These are phyloP conservation scores for Sonneratia alba DNA, from an alignment of 345 rosid genomes.

Conservation along the genomic window DNA sequence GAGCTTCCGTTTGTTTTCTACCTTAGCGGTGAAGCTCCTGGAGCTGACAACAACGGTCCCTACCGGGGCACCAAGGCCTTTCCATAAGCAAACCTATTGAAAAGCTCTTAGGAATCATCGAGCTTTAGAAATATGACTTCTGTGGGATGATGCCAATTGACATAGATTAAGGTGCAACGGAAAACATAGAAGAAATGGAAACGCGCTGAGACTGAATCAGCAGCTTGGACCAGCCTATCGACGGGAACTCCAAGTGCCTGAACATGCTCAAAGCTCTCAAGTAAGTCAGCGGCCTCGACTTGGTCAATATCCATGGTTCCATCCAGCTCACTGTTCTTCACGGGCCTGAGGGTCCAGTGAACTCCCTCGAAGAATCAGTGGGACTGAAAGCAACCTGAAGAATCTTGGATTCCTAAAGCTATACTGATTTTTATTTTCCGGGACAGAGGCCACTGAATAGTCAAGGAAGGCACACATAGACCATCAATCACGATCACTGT, in stretches of 20 bases:
- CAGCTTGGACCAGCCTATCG: constrained; percentile 69
- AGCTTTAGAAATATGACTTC: neutral
- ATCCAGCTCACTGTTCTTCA: constrained; percentile 57
- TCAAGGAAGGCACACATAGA: too few relatives aligned
- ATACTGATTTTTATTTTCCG: too few relatives aligned
- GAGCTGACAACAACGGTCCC: too few relatives aligned
- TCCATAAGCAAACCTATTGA: too few relatives aligned
- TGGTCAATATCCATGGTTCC: constrained; percentile 66
- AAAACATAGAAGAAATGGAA: neutral
- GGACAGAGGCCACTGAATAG: too few relatives aligned
- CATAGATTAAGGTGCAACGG: neutral
- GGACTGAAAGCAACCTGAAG: too few relatives aligned
- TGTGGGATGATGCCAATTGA: neutral
- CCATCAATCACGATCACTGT: neutral
- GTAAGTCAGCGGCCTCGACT: constrained; percentile 48
- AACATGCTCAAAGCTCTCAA: constrained; percentile 8
- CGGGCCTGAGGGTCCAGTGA: constrained; percentile 47
- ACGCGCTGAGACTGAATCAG: constrained; percentile 78
- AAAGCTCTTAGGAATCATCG: too few relatives aligned
- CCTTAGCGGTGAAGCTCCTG: too few relatives aligned
- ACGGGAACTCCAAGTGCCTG: constrained; percentile 89
- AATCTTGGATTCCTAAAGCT: too few relatives aligned
- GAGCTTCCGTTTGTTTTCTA: too few relatives aligned
- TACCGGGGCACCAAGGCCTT: too few relatives aligned
- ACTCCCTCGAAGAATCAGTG: constrained; percentile 42